Percentiles rank a stretch among this genome's conserved stretches.
These are phyloP conservation scores for Calonectria henricotiae DNA, from an alignment of 2,329 filamentous ascomycete genomes.

Conservation along the genomic window DNA sequence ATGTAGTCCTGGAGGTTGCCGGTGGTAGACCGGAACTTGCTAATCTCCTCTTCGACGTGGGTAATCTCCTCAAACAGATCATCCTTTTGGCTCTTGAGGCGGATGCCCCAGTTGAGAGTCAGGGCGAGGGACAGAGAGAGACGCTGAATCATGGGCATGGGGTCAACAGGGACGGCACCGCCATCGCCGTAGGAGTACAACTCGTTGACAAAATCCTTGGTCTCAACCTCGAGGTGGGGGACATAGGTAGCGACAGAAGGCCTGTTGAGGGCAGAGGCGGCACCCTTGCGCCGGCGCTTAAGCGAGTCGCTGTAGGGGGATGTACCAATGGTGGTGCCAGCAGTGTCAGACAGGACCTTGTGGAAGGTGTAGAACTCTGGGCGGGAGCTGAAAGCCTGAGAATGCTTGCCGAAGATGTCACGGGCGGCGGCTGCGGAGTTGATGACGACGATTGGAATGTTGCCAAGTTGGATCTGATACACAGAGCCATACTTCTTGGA, in stretches of 20 bases:
- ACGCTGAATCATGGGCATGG: slow-evolving; percentile 79
- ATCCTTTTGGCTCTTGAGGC: slow-evolving; percentile 73
- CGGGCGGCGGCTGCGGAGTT: slow-evolving; percentile 70
- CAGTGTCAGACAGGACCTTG: slow-evolving; percentile 76
- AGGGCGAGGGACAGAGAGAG: slow-evolving; percentile 75
- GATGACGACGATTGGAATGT: slow-evolving; percentile 71
- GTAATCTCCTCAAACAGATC: slow-evolving; percentile 76
- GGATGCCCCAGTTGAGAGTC: slow-evolving; percentile 78
- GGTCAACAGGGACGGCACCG: slow-evolving; percentile 72
- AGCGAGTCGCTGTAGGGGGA: slow-evolving; percentile 78
- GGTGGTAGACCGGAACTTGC: slow-evolving; percentile 73
- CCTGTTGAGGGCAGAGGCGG: slow-evolving; percentile 77
- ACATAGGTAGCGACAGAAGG: slow-evolving; percentile 77
- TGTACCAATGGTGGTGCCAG: slow-evolving; percentile 79
- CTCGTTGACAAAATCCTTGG: slow-evolving; percentile 75
- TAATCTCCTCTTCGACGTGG: slow-evolving; percentile 75
- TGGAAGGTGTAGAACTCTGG: slow-evolving; percentile 75
- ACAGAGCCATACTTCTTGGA: slow-evolving; percentile 65
- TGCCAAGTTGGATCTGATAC: slow-evolving; percentile 73
- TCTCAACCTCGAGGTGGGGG: slow-evolving; percentile 75
- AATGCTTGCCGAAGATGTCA: slow-evolving; percentile 68
- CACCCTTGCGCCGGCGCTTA: slow-evolving; percentile 76
- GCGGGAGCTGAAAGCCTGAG: slow-evolving; percentile 69
- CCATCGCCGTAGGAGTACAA: slow-evolving; percentile 71
- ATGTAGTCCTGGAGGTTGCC: slow-evolving; percentile 77